Evolutionary conservation across 106 monocot genomes (phyloP), one percentile per base, ranked within the genome.

Genomic region (Allium fistulosum): DNA sequence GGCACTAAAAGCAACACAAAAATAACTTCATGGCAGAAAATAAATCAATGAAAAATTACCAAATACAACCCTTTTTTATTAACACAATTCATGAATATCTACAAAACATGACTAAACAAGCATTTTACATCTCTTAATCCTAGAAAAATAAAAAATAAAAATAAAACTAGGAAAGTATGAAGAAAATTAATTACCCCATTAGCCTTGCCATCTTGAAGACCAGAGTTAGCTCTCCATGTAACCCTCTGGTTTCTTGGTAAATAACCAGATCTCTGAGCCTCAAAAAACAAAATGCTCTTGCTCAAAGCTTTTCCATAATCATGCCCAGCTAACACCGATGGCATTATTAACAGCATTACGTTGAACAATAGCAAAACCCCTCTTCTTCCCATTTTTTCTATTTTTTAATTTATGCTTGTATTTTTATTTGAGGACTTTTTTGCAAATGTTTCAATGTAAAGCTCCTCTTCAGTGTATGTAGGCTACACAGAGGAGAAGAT

Each of bases 231-330:
- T 57, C 97, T 84, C 97, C 97, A 97, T 8, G 63, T 66, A 58
- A 92, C 72, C 67, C 92, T 86, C 71, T 97, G 97, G 49, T 79
- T 64, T 4, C 68, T 37, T 7, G 97, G 97, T 8, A 97, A 80
- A 48, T 73, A 55, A 0, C 97, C 97, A 57, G 97, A 97, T 69
- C 97, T 86, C 86, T 97, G 97, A 18, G 97, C 97, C 80, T 97
- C 92, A 59, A 87, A 89, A 80, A 83, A 93, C 71, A 93, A 77
- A 80, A 93, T 82, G 83, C 92, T 85, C 83, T 93, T 93, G 56
- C 76, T 89, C 27, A 97, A 76, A 68, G 97, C 97, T 59, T 75
- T 64, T 46, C 75, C 75, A 61, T 97, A 92, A 70, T 97, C 97
- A 74, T 97, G 97, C 26, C 83, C 68, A 3, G 17, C 55, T 45